Evolutionary conservation across 2,329 filamentous ascomycete genomes (phyloP).

Genomic region (Colletotrichum navitas): DNA sequence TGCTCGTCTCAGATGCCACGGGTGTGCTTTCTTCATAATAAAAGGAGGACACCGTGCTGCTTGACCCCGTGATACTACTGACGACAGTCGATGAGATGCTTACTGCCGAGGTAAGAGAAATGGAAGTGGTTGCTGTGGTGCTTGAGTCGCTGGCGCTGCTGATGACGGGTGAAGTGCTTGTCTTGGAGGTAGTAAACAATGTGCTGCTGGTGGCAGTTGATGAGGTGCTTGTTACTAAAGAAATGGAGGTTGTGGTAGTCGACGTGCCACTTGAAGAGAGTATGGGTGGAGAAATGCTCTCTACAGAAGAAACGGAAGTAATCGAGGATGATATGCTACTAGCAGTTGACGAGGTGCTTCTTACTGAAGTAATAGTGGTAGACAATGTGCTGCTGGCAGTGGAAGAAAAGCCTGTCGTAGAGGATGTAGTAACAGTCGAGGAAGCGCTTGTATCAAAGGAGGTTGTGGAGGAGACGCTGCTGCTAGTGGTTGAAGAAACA

Average conservation of each 20-base stretch:
- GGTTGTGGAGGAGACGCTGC: too few relatives aligned
- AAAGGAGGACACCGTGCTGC: background rate
- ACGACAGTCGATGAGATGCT: background rate
- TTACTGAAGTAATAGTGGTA: background rate
- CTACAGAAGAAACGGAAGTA: background rate
- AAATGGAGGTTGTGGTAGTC: background rate
- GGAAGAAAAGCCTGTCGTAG: too few relatives aligned
- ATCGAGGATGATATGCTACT: background rate
- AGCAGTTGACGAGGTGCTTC: background rate
- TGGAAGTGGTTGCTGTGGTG: background rate
- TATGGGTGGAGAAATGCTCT: too few relatives aligned
- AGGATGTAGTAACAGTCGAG: background rate
- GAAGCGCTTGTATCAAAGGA: background rate
- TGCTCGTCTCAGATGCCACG: background rate
- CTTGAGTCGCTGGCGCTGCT: too few relatives aligned
- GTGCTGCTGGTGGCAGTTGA: background rate
- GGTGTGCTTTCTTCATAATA: background rate
- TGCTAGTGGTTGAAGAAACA: background rate
- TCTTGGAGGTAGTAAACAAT: background rate
- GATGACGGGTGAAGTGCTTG: background rate
- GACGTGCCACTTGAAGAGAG: background rate
- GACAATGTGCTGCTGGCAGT: background rate
- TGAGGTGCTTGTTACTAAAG: background rate
- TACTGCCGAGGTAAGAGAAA: background rate
- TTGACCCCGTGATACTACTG: conserved; percentile 16